Evolutionary conservation across 2,329 filamentous ascomycete genomes (phyloP).

Genomic region (Trichothecium roseum): DNA sequence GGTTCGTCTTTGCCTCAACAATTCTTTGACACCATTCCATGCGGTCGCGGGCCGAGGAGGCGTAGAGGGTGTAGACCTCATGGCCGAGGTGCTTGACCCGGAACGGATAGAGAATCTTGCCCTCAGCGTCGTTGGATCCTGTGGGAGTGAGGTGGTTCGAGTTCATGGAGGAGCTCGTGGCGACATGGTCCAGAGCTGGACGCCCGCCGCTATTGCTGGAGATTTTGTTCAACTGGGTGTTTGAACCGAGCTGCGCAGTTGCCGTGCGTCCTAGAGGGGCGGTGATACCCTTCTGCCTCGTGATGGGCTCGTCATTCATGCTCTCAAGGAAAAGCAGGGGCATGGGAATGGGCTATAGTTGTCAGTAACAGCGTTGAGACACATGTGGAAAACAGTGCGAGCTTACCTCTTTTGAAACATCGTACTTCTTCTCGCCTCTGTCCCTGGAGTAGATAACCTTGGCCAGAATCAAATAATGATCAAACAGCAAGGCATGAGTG

Average conservation of each 20-base stretch:
- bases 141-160: conserved; percentile 32
- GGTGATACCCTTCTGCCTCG: conserved; percentile 69
- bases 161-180: conserved; percentile 55
- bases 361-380: conserved; percentile 13
- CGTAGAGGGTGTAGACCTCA: conserved; percentile 86
- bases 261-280: conserved; percentile 49
- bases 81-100: conserved; percentile 91
- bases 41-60: conserved; percentile 62
- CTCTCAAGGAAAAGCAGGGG: conserved; percentile 87
- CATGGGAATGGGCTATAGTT: conserved; percentile 75
- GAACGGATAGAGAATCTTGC: conserved; percentile 87
- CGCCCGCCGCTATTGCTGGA: conserved; percentile 38
- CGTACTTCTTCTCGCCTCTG: conserved; percentile 72
- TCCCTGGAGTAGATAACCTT: conserved; percentile 67
- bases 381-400: conserved; percentile 3
- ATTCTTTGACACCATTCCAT: conserved; percentile 91
- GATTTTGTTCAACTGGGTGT: conserved; percentile 47
- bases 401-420: conserved; percentile 78
- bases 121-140: conserved; percentile 57
- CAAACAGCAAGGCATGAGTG: conserved; percentile 86
- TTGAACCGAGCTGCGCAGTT: conserved; percentile 44
- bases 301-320: conserved; percentile 80
- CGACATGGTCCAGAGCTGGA: conserved; percentile 55
- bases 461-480: conserved; percentile 89
- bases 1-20: conserved; percentile 85